phyloP scores from a whole-genome alignment of 2,329 filamentous ascomycete species.

The Albifimbria verrucaria region DNA sequence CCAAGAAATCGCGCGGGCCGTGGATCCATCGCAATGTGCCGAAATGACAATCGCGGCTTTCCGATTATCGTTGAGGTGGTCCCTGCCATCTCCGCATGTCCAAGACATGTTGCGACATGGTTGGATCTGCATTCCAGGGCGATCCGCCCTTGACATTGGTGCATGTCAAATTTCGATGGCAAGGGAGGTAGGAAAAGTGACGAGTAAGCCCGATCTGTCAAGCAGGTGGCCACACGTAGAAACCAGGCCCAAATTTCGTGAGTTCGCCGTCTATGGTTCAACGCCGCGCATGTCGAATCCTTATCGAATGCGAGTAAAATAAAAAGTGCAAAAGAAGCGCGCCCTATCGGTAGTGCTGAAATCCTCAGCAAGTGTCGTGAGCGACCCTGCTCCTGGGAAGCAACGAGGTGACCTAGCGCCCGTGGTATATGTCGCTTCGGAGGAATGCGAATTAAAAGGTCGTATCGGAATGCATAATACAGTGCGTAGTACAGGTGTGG shows the following conservation, averaged over 20 bases:
- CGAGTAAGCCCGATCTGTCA: slow-evolving; percentile 1
- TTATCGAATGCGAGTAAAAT: not conserved
- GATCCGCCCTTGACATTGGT: slow-evolving; percentile 17
- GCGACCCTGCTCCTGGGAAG: slow-evolving; percentile 32
- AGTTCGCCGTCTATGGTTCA: slow-evolving; percentile 28
- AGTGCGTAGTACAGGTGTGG: slow-evolving; percentile 13
- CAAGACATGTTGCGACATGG: slow-evolving; percentile 26
- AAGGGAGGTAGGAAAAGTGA: slow-evolving; percentile 11
- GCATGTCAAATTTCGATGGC: slow-evolving; percentile 6
- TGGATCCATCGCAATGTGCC: not conserved
- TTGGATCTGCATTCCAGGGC: slow-evolving; percentile 25
- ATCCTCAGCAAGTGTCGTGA: slow-evolving; percentile 7
- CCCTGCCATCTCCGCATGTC: slow-evolving; percentile 7
- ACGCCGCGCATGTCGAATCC: slow-evolving; percentile 25
- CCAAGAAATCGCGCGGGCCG: not conserved
- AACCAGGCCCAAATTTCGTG: slow-evolving; percentile 7
- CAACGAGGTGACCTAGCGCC: slow-evolving; percentile 35
- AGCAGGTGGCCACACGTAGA: not conserved
- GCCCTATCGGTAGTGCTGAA: too few species aligned
- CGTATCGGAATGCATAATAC: slow-evolving; percentile 28
- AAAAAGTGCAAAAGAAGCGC: too few species aligned
- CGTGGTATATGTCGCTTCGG: slow-evolving; percentile 29
- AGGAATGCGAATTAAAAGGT: slow-evolving; percentile 32
- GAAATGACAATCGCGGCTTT: not conserved
- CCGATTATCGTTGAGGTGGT: not conserved